A percentile compares a stretch with the other conserved stretches of the same genome.
Evolutionary conservation across 352 stramenopile genomes (phyloP).

Genomic region (Pythium aphanidermatum): DNA sequence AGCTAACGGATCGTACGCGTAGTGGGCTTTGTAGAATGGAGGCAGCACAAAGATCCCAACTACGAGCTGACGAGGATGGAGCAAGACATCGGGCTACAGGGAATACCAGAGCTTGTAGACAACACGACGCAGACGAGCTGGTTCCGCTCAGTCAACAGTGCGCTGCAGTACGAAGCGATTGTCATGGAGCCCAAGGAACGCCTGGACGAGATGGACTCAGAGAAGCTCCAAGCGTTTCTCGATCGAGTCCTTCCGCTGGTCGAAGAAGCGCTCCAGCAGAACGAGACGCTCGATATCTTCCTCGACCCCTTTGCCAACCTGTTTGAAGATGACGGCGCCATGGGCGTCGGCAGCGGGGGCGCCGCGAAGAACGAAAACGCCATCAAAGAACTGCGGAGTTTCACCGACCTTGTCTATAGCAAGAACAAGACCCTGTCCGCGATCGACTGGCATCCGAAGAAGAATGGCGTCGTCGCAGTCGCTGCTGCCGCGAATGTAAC

Average conservation of each 20-base stretch:
- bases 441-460: constrained; percentile 90
- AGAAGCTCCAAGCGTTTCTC: constrained; percentile 65
- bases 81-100: constrained; percentile 73
- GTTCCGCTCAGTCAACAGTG: constrained; percentile 80
- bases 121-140: constrained; percentile 70
- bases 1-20: too few relatives aligned
- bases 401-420: constrained; percentile 92
- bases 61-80: constrained; percentile 74
- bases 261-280: constrained; percentile 76
- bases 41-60: constrained; percentile 79
- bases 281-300: constrained; percentile 84
- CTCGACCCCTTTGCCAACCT: constrained; percentile 71
- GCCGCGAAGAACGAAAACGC: constrained; percentile 84
- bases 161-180: constrained; percentile 76
- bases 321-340: constrained; percentile 49
- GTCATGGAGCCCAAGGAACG: constrained; percentile 31
- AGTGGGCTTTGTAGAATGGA: constrained; percentile 79
- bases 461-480: constrained; percentile 85
- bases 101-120: constrained; percentile 63
- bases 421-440: constrained; percentile 88
- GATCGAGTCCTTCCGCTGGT: constrained; percentile 54
- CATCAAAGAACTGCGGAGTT: constrained; percentile 89
- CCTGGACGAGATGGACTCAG: constrained; percentile 56
- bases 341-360: constrained; percentile 14
- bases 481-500: constrained; percentile 80